Evolutionary conservation across 202 grass and related monocot genomes (phyloP).

Genomic region (Miscanthus sacchariflorus): DNA sequence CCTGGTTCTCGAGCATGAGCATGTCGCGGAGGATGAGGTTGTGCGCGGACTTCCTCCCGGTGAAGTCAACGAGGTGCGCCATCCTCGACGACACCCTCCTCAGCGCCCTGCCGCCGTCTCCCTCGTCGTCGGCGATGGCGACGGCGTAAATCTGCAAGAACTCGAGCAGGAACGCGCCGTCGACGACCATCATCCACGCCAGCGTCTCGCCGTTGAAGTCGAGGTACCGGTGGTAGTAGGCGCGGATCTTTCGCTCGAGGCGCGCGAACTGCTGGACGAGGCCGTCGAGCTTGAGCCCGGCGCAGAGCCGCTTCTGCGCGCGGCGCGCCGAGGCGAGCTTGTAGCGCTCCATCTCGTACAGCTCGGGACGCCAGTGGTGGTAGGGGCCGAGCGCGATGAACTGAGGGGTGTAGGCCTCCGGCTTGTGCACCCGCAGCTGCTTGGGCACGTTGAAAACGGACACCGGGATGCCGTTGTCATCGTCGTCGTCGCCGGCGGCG

Average conservation of each 20-base stretch:
- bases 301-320: conserved; percentile 55
- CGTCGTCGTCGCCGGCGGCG: conserved; percentile 49
- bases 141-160: conserved; percentile 71
- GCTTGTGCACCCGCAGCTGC: conserved; percentile 62
- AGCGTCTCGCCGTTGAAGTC: conserved; percentile 78
- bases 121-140: neutral
- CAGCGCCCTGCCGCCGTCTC: conserved; percentile 22
- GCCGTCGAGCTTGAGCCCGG: conserved; percentile 44
- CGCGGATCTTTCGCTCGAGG: conserved; percentile 63
- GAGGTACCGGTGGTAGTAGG: conserved; percentile 82
- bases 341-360: conserved; percentile 94
- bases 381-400: conserved; percentile 80
- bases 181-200: conserved; percentile 92
- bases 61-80: conserved; percentile 76
- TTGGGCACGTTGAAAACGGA: conserved; percentile 82
- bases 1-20: conserved; percentile 89
- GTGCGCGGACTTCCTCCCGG: conserved; percentile 70
- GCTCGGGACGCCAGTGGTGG: conserved; percentile 82
- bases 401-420: conserved; percentile 77
- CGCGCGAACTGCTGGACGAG: conserved; percentile 65
- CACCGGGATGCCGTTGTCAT: conserved; percentile 64
- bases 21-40: conserved; percentile 68
- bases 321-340: conserved; percentile 72
- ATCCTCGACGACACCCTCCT: conserved; percentile 61
- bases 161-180: conserved; percentile 85